These are phyloP conservation scores for Trichomonas tenax DNA, from an alignment of 208 protist genomes.

Conservation along the genomic window DNA sequence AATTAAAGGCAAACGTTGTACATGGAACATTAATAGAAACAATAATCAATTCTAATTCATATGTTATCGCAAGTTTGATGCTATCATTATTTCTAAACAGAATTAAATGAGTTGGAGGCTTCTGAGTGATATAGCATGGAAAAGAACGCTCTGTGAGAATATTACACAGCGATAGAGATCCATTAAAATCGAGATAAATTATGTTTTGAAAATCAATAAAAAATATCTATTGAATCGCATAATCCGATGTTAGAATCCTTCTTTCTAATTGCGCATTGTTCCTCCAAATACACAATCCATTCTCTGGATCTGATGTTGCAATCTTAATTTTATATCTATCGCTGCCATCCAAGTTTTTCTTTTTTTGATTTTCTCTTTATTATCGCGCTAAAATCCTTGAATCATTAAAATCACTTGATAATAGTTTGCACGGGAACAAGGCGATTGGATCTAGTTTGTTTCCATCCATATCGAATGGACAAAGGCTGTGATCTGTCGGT, in stretches of 20 bases:
- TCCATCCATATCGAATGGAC: not conserved
- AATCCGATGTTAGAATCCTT: not conserved
- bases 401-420: not conserved
- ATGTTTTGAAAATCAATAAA: not conserved
- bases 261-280: not conserved
- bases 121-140: not conserved
- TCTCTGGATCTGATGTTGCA: not conserved
- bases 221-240: not conserved
- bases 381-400: not conserved
- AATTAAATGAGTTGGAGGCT: not conserved
- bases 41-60: not conserved
- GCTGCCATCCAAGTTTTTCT: not conserved
- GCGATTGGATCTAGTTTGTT: not conserved
- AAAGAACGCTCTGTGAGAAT: not conserved
- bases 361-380: not conserved
- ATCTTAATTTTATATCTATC: not conserved
- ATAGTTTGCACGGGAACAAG: not conserved
- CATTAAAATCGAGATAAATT: not conserved
- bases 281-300: not conserved
- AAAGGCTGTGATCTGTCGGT: not conserved
- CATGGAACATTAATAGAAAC: not conserved
- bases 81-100: not conserved
- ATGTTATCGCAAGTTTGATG: not conserved
- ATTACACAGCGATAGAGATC: not conserved
- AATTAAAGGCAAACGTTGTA: not conserved